A percentile compares a stretch with the other conserved stretches of the same genome.
These are phyloP conservation scores for Camellia oleifera DNA, from an alignment of 179 eudicot species.

Conservation along the genomic window DNA sequence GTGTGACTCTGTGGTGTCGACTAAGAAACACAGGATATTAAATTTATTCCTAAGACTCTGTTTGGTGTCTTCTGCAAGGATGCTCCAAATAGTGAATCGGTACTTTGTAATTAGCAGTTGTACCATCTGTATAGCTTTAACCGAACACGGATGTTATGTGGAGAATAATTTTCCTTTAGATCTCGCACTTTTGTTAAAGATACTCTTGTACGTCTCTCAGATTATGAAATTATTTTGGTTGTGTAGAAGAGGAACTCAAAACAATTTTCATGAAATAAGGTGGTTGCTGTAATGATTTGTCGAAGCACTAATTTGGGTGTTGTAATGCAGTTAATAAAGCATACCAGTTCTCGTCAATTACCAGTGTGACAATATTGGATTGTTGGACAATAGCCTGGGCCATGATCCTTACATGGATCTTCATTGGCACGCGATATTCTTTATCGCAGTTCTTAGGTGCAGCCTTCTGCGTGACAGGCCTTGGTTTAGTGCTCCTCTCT, in stretches of 20 bases:
- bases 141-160: too few species aligned
- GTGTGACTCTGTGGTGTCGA: too few species aligned
- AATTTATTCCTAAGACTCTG: too few species aligned
- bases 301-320: neutral
- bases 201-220: too few species aligned
- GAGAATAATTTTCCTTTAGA: too few species aligned
- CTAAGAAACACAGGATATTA: too few species aligned
- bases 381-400: constrained; percentile 83
- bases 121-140: too few species aligned
- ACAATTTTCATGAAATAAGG: neutral
- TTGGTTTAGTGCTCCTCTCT: constrained; percentile 62
- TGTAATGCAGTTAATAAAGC: constrained; percentile 64
- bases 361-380: constrained; percentile 74
- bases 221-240: too few species aligned
- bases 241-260: neutral
- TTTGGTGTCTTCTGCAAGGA: too few species aligned
- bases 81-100: too few species aligned
- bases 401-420: constrained; percentile 61
- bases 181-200: too few species aligned
- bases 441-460: constrained; percentile 64
- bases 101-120: too few species aligned
- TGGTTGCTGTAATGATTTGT: neutral
- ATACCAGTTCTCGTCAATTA: constrained; percentile 67
- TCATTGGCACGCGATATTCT: constrained; percentile 65
- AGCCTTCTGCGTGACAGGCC: constrained; percentile 56